phyloP scores from a whole-genome alignment of 31 red algal genomes.

The Asparagopsis taxiformis region DNA sequence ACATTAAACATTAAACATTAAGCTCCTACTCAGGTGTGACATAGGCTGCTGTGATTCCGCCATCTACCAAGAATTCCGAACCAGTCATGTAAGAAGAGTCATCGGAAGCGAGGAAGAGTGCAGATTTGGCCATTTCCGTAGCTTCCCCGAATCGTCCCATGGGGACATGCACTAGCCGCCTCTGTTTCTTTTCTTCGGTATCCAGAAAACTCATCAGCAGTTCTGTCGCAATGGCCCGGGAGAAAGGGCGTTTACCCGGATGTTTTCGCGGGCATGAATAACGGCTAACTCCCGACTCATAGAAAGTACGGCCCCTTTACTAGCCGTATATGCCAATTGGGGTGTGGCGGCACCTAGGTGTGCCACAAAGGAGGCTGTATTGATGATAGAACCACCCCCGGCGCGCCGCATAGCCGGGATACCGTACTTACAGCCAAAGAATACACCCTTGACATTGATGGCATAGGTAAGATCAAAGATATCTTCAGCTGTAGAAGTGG shows the following conservation, averaged over 20 bases:
- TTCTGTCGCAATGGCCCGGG: constrained; percentile 8
- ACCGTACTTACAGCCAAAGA: no score
- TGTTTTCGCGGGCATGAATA: neutral
- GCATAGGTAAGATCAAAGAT: no score
- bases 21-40: no score
- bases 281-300: neutral
- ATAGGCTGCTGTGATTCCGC: no score
- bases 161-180: neutral
- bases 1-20: no score
- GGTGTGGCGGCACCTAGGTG: no score
- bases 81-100: neutral
- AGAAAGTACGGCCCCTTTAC: neutral
- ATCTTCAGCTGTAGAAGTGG: no score
- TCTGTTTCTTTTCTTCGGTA: neutral
- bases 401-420: no score
- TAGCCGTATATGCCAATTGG: constrained; percentile 7
- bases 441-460: no score
- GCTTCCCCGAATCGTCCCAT: neutral
- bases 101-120: constrained; percentile 2
- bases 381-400: no score
- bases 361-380: no score
- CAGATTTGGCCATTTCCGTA: neutral
- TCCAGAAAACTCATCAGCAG: neutral
- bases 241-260: constrained; percentile 7
- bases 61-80: neutral